Base-by-base conservation (phyloP, 2,329 filamentous ascomycete species). In the Fusarium sp. region DNA sequence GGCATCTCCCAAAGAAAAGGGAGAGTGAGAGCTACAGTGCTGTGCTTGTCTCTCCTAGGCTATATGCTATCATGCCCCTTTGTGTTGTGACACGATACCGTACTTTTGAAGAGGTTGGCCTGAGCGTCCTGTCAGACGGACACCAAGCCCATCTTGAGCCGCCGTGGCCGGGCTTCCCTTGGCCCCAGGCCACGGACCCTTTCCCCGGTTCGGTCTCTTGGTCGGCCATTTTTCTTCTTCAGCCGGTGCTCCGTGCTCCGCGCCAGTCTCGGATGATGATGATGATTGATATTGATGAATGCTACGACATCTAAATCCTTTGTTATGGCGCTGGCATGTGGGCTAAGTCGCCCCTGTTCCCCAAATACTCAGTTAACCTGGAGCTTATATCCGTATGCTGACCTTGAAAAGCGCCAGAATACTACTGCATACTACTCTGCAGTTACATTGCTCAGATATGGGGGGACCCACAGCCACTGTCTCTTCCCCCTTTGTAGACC, bases 61-160 rank as follows among this genome's bases (percentile, higher is more conserved):
- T 70, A 53, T 57, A 53, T 57, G 44, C 56, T 70, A 51, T 61
- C 59, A 54, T 65, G 60, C 30, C 39, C 39, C 53, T 28, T 35
- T 31, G n/a, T 20, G 51, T 48, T 39, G 54, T 70, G 65, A 53
- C 56, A 69, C 66, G 65, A 57, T 55, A 54, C 65, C 31, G 26
- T 68, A 59, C 54, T 58, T 58, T 51, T 63, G 70, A 65, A 67
- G 36, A 26, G 26, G 33, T 68, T 56, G 75, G 75, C 62, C 75
- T 74, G 72, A 77, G 75, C 75, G 75, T 75, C 74, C 75, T 77
- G 75, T 77, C 75, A 77, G 71, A 73, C 70, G 68, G 71, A 57
- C 55, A 56, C 65, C 65, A 71, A 70, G 42, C 68, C 68, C 67
- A 67, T 61, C 48, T 61, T 70, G 41, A 70, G 59, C 65, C 67